phyloP scores from a whole-genome alignment of 177 flowering plant species.

The Vitis hybrid region DNA sequence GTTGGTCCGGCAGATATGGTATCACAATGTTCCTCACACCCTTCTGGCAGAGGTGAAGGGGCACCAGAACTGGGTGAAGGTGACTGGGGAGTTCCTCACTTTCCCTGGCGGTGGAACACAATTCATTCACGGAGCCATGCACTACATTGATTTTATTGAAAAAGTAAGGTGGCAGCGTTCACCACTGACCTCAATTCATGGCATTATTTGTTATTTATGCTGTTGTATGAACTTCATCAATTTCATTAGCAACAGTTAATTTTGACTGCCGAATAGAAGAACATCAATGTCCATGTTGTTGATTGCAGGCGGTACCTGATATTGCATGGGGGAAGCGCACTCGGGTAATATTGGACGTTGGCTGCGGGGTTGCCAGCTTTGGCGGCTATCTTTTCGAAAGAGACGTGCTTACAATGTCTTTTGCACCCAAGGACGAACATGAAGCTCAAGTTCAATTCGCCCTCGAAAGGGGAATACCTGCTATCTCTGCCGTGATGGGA shows the following conservation, averaged over 20 bases:
- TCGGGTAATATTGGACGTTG: slow-evolving; percentile 81
- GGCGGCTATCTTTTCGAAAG: slow-evolving; percentile 86
- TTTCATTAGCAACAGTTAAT: too few relatives aligned
- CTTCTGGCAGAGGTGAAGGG: slow-evolving; percentile 82
- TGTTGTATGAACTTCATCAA: too few relatives aligned
- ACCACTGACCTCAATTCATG: background rate
- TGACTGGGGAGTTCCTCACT: slow-evolving; percentile 76
- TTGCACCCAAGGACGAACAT: slow-evolving; percentile 92
- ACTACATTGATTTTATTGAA: slow-evolving; percentile 81
- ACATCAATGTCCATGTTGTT: background rate
- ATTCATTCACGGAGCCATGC: slow-evolving; percentile 96
- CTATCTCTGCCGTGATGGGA: slow-evolving; percentile 94
- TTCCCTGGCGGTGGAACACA: slow-evolving; percentile 98
- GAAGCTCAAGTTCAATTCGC: slow-evolving; percentile 96
- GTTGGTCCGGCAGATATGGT: slow-evolving; percentile 72
- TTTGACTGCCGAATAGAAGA: too few relatives aligned
- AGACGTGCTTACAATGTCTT: slow-evolving; percentile 86
- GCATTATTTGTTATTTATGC: too few relatives aligned
- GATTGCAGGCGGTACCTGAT: slow-evolving; percentile 54
- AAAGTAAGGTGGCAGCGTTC: slow-evolving; percentile 33
- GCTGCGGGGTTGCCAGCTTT: slow-evolving; percentile 96
- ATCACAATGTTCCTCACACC: slow-evolving; percentile 84
- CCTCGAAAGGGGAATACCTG: slow-evolving; percentile 89
- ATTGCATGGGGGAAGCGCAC: slow-evolving; percentile 84
- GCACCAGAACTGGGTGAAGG: slow-evolving; percentile 95